These are phyloP conservation scores for Ustulina deusta DNA, from an alignment of 2,329 filamentous ascomycete genomes.

Conservation along the genomic window DNA sequence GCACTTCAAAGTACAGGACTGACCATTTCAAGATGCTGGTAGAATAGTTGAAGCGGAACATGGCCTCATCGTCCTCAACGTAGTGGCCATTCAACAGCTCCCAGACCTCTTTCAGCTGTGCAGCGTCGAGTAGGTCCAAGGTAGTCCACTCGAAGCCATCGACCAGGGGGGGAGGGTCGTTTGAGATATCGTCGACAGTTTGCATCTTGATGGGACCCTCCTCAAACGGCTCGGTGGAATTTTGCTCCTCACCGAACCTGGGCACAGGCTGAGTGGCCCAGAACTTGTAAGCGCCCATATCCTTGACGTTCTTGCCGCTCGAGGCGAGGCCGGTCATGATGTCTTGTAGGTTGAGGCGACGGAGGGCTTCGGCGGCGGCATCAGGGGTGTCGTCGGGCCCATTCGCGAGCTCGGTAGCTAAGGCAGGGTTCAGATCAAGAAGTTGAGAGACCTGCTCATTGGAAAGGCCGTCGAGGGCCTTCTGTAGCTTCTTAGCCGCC, in stretches of 20 bases:
- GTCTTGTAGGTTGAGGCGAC: conserved; percentile 75
- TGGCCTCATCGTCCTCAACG: conserved; percentile 95
- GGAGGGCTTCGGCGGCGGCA: conserved; percentile 64
- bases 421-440: conserved; percentile 77
- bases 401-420: conserved; percentile 69
- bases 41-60: conserved; percentile 98
- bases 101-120: conserved; percentile 88
- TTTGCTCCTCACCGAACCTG: conserved; percentile 74
- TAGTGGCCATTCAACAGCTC: conserved; percentile 93
- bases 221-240: conserved; percentile 64
- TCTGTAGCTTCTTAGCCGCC: conserved; percentile 65
- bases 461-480: conserved; percentile 66
- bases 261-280: conserved; percentile 98
- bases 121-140: conserved; percentile 83
- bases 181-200: conserved; percentile 81
- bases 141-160: conserved; percentile 95
- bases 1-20: conserved; percentile 43
- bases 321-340: conserved; percentile 81
- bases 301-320: conserved; percentile 89
- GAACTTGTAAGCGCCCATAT: conserved; percentile 98
- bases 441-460: conserved; percentile 73
- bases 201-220: conserved; percentile 89
- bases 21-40: conserved; percentile 89
- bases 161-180: conserved; percentile 79
- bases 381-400: conserved; percentile 50